Percentiles rank a stretch among this genome's conserved stretches.
Evolutionary conservation across 495 filamentous ascomycete species (phyloP).

Genomic region (Penicillium coffeae): DNA sequence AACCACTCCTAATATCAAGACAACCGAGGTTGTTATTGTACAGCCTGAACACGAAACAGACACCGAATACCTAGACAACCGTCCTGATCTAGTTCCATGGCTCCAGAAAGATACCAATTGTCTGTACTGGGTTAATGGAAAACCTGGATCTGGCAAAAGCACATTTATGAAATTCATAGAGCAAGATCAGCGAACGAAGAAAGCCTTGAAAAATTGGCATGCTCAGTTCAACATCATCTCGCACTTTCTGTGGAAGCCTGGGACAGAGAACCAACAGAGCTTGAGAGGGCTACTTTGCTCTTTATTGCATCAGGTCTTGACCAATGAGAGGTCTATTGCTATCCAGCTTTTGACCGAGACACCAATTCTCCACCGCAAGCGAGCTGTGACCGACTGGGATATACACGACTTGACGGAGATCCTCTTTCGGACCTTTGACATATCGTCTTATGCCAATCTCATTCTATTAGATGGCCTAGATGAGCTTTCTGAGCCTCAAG

Average conservation of each 20-base stretch:
- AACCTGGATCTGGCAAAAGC: constrained; percentile 4
- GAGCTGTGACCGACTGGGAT: not conserved
- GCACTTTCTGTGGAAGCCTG: constrained; percentile 1
- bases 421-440: not conserved
- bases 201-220: constrained; percentile 1
- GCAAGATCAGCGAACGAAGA: not conserved
- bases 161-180: constrained; percentile 3
- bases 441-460: not conserved
- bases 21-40: not conserved
- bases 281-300: constrained; percentile 2
- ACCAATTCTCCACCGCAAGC: not conserved
- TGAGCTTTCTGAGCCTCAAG: constrained; percentile 3
- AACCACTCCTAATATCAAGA: not conserved
- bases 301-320: not conserved
- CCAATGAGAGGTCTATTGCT: constrained; percentile 1
- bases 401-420: not conserved
- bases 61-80: not conserved
- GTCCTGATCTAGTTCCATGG: constrained; percentile 1
- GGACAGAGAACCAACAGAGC: not conserved
- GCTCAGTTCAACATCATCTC: constrained; percentile 1
- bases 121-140: constrained; percentile 4
- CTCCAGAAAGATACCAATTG: not conserved
- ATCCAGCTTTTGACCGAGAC: not conserved
- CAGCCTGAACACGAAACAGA: not conserved
- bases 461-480: constrained; percentile 3